Conservation (phyloP, 805 yeast species). For the Kodamaea neixiangensis region DNA sequence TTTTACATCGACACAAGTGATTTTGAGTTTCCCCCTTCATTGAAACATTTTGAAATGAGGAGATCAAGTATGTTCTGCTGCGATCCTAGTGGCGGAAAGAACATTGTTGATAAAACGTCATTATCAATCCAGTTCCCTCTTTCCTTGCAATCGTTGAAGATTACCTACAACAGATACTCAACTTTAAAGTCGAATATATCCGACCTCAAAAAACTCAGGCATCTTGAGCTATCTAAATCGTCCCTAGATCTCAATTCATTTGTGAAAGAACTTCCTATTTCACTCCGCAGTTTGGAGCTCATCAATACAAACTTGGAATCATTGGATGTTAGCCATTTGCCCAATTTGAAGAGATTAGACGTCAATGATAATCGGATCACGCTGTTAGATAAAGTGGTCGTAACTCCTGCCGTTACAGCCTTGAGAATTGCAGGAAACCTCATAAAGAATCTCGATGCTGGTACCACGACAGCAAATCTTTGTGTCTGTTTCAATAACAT, state of each 20-base stretch:
- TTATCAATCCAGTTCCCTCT: not conserved
- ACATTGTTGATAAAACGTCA: not conserved
- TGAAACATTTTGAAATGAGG: not conserved
- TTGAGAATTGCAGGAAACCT: not conserved
- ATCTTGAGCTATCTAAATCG: not conserved
- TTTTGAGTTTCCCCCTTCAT: not conserved
- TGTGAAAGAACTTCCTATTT: not conserved
- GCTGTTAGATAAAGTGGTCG: not conserved
- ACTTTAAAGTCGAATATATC: not conserved
- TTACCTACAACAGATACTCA: not conserved
- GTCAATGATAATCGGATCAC: not conserved
- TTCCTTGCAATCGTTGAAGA: not conserved
- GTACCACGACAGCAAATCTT: not conserved
- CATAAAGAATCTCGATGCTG: not conserved
- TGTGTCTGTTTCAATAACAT: conserved; percentile 2
- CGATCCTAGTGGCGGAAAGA: conserved; percentile 6
- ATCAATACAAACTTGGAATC: not conserved
- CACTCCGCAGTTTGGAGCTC: not conserved
- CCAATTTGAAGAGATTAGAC: not conserved
- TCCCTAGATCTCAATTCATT: not conserved
- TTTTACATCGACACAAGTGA: not conserved
- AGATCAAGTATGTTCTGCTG: conserved; percentile 11
- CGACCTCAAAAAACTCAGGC: not conserved
- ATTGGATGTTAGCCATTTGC: not conserved
- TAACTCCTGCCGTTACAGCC: not conserved